Evolutionary conservation across 371 early-diverging fungal species (phyloP).

Genomic region (Mortierella sp.): DNA sequence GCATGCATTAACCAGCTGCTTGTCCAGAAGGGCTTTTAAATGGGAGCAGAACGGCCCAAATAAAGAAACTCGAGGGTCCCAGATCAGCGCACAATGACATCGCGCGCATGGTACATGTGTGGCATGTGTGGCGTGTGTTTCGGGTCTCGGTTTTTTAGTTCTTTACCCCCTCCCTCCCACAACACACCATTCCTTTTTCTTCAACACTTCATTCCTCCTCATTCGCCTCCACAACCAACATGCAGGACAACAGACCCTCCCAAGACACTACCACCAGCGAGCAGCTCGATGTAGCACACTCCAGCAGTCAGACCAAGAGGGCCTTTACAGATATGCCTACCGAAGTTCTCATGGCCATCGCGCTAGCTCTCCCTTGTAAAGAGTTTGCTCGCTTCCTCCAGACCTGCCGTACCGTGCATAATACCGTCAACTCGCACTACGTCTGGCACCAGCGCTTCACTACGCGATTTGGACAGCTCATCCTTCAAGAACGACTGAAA

Average conservation of each 20-base stretch:
- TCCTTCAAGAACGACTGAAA: constrained; percentile 15
- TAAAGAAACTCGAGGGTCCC: too few species aligned
- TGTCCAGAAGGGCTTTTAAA: constrained; percentile 64
- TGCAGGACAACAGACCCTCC: background rate
- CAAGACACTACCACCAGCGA: background rate
- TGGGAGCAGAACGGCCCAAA: background rate
- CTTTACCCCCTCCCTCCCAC: background rate
- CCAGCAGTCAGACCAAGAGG: too few species aligned
- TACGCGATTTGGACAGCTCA: constrained; percentile 30
- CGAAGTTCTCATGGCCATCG: constrained; percentile 34
- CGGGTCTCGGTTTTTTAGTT: too few species aligned
- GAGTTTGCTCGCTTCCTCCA: constrained; percentile 39
- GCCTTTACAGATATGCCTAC: constrained; percentile 21
- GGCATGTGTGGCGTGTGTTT: too few species aligned
- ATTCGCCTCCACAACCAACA: background rate
- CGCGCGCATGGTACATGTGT: too few species aligned
- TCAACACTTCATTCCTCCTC: background rate
- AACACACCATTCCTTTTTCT: background rate
- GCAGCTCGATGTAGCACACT: too few species aligned
- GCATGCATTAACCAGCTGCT: constrained; percentile 83
- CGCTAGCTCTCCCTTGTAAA: constrained; percentile 14
- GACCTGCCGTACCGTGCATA: constrained; percentile 21
- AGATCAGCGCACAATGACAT: too few species aligned
- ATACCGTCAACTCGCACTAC: constrained; percentile 25
- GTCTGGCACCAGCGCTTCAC: constrained; percentile 42